These are phyloP conservation scores for Ophiostoma perfectum DNA, from an alignment of 2,329 filamentous ascomycete species.

Conservation along the genomic window DNA sequence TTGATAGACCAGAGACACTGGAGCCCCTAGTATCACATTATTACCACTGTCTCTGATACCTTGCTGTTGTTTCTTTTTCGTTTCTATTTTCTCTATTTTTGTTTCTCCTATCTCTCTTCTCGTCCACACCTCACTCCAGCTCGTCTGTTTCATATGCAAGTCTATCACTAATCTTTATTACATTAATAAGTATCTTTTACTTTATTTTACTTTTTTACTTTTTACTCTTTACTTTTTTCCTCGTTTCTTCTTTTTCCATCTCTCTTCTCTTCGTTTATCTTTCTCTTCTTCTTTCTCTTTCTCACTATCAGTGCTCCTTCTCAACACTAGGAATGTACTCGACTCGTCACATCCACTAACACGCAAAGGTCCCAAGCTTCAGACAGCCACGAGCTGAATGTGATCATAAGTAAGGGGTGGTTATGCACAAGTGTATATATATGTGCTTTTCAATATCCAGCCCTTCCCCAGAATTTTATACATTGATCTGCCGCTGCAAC, in stretches of 20 bases:
- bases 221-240: background rate
- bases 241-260: conserved; percentile 5
- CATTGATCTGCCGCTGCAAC: conserved; percentile 7
- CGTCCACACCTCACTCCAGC: too few species aligned
- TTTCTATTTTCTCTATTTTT: background rate
- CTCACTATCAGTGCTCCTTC: background rate
- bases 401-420: background rate
- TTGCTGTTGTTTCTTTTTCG: background rate
- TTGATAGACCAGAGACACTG: background rate
- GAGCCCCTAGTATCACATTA: background rate
- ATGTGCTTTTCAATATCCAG: background rate
- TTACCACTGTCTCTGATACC: background rate
- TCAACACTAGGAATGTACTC: background rate
- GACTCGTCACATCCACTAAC: conserved; percentile 3
- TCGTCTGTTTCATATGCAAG: too few species aligned
- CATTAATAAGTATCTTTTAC: too few species aligned
- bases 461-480: background rate
- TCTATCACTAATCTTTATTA: too few species aligned
- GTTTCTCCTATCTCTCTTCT: background rate
- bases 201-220: background rate
- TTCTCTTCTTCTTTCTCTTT: background rate
- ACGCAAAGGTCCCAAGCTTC: background rate
- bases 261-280: background rate
- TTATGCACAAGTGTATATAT: background rate
- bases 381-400: conserved; percentile 1